A percentile compares a stretch with the other conserved stretches of the same genome.
Evolutionary conservation across 257 asterid species (phyloP).

Genomic region (Lavandula angustifolia): DNA sequence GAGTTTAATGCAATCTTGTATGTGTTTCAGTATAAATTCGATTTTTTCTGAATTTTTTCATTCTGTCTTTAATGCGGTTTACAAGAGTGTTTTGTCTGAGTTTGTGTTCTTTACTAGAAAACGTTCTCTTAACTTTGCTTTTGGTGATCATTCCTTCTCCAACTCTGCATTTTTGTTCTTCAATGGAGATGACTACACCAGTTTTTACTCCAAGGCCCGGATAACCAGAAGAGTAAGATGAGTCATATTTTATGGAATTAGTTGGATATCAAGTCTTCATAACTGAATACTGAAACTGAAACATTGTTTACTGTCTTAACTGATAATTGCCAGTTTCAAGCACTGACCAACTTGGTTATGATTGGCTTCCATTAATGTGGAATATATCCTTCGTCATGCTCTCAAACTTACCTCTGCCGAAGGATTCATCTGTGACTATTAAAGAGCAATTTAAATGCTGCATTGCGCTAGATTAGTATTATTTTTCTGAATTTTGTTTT

Average conservation of each 20-base stretch:
- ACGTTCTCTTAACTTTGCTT: constrained; percentile 1
- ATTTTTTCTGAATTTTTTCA: too few relatives aligned
- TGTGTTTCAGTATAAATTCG: too few relatives aligned
- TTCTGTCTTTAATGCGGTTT: too few relatives aligned
- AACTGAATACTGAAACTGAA: background rate
- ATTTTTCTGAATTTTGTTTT: too few relatives aligned
- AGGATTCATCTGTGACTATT: constrained; percentile 65
- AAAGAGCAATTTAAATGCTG: too few relatives aligned
- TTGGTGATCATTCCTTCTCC: constrained; percentile 10
- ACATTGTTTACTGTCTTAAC: background rate
- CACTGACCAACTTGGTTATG: background rate
- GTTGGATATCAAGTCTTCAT: too few relatives aligned
- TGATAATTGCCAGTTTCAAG: too few relatives aligned
- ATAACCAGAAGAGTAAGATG: constrained; percentile 66
- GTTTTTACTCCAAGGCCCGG: constrained; percentile 78
- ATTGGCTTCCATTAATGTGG: constrained; percentile 44
- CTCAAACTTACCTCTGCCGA: constrained; percentile 81
- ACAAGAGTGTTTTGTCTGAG: too few relatives aligned
- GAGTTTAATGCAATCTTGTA: too few relatives aligned
- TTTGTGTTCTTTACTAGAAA: too few relatives aligned
- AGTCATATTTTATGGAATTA: too few relatives aligned
- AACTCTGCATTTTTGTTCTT: constrained; percentile 20
- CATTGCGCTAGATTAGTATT: too few relatives aligned
- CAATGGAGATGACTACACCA: constrained; percentile 41
- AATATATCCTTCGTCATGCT: constrained; percentile 81